Evolutionary conservation across 495 filamentous ascomycete species (phyloP).

Genomic region (Neurospora sp.): DNA sequence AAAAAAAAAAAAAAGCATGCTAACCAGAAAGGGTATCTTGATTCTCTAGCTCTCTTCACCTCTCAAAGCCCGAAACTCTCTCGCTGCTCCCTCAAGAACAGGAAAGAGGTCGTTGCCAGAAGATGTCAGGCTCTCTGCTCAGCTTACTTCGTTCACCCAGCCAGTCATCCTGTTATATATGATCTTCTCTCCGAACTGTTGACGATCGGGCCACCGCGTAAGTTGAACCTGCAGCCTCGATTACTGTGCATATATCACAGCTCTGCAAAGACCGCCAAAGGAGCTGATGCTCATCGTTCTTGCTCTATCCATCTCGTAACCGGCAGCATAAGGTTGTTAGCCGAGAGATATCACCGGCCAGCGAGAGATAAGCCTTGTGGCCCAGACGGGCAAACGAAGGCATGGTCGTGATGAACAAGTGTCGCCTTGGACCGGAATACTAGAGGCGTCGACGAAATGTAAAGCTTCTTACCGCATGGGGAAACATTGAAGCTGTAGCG

Average conservation of each 20-base stretch:
- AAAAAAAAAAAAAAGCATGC: not conserved
- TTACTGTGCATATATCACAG: not conserved
- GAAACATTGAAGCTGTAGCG: not conserved
- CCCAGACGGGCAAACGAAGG: not conserved
- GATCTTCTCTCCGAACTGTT: not conserved
- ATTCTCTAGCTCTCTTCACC: not conserved
- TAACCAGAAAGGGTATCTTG: not conserved
- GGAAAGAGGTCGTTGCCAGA: not conserved
- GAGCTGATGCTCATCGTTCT: not conserved
- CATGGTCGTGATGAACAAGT: not conserved
- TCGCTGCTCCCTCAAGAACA: not conserved
- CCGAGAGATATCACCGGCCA: not conserved
- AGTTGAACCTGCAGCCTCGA: not conserved
- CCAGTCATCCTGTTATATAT: not conserved
- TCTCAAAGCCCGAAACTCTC: not conserved
- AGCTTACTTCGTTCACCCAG: not conserved
- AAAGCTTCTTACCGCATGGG: not conserved
- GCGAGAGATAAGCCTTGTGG: not conserved
- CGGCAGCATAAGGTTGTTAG: not conserved
- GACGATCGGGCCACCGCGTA: not conserved
- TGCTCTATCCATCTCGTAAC: not conserved
- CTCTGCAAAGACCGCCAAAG: not conserved
- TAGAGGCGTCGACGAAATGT: not conserved
- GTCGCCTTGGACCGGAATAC: not conserved
- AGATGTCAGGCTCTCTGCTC: not conserved